A percentile compares a stretch with the other conserved stretches of the same genome.
These are phyloP conservation scores for Lactarius quietus DNA, from an alignment of 768 basidiomycete genomes.

Conservation along the genomic window DNA sequence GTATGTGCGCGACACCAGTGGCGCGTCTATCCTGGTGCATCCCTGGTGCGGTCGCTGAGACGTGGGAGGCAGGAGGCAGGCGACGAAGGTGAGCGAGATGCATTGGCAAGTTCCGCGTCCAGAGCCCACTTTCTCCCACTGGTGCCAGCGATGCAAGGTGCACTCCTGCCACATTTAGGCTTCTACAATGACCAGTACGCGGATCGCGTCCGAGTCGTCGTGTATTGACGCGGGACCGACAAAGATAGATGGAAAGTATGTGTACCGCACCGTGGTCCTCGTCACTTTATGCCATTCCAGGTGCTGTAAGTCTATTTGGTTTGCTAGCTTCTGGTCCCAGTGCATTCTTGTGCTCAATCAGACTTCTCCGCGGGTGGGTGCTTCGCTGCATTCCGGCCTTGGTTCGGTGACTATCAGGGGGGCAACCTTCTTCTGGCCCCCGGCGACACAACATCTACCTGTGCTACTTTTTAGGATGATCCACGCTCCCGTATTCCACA, in stretches of 20 bases:
- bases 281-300: constrained; percentile 74
- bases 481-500: no score
- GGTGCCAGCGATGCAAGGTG: not conserved
- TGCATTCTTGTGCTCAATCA: no score
- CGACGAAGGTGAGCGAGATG: constrained; percentile 43
- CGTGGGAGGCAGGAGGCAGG: no score
- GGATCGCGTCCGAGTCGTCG: constrained; percentile 47
- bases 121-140: not conserved
- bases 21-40: constrained; percentile 65
- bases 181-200: constrained; percentile 52
- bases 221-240: constrained; percentile 71
- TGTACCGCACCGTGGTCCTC: constrained; percentile 69
- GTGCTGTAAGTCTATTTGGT: no score
- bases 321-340: no score
- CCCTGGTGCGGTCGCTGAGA: constrained; percentile 63
- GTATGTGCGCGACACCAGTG: constrained; percentile 52
- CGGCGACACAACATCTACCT: no score
- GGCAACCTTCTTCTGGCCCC: no score
- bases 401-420: no score
- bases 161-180: constrained; percentile 13
- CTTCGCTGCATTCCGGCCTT: no score
- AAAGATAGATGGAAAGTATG: constrained; percentile 61
- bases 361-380: no score
- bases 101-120: not conserved
- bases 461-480: no score